These are phyloP conservation scores for Hyaloscypha bicolor DNA, from an alignment of 495 filamentous ascomycete species.

Conservation along the genomic window DNA sequence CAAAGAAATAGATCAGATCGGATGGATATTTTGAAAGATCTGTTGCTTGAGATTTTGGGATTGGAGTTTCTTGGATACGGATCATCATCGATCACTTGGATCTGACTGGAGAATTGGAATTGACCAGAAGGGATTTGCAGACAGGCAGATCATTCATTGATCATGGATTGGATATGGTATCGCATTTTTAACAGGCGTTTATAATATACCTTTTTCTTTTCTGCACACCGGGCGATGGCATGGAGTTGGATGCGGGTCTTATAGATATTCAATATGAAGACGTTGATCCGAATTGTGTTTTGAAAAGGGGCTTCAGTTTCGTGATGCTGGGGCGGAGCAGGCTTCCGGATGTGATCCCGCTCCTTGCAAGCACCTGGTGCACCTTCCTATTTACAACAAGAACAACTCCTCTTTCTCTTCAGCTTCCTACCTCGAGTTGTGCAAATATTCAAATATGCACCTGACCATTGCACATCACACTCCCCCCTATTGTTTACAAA, in stretches of 20 bases:
- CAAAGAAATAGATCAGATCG: neutral
- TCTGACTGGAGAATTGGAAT: neutral
- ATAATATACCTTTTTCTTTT: slow-evolving; percentile 7
- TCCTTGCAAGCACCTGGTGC: no score
- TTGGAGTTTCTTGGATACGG: slow-evolving; percentile 2
- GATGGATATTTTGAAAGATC: neutral
- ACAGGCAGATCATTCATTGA: neutral
- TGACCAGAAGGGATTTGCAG: neutral
- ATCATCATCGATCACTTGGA: neutral
- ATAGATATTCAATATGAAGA: neutral
- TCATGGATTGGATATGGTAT: neutral
- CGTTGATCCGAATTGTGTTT: neutral
- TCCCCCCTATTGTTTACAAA: neutral
- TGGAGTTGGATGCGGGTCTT: neutral
- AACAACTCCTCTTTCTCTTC: neutral
- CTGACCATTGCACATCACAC: neutral
- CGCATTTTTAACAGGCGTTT: slow-evolving; percentile 10
- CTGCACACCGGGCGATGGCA: neutral
- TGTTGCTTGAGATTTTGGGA: neutral
- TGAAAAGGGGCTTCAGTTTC: neutral
- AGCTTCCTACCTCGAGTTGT: neutral
- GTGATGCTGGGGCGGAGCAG: no score
- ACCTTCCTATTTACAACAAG: no score
- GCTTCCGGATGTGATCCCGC: no score
- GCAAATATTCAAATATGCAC: neutral